Percentiles rank a stretch among this genome's conserved stretches.
phyloP scores from a whole-genome alignment of 306 rosid genomes.

The Quercus variabilis region DNA sequence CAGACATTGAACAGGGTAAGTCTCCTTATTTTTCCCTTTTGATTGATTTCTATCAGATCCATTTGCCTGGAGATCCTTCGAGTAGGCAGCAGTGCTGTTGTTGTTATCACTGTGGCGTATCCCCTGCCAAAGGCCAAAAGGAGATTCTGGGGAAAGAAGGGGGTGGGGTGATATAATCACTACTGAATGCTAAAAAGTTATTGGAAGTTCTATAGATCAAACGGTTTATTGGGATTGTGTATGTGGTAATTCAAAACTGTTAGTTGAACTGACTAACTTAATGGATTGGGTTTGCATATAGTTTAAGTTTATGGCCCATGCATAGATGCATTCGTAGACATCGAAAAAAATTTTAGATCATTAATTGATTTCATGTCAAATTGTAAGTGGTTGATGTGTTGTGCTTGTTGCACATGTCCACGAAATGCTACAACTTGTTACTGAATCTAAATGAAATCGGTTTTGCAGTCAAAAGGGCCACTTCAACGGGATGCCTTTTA shows the following conservation, averaged over 20 bases:
- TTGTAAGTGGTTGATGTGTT: not conserved
- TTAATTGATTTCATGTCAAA: not conserved
- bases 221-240: not conserved
- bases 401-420: not conserved
- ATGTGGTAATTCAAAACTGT: not conserved
- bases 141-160: too few relatives aligned
- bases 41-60: not conserved
- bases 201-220: not conserved
- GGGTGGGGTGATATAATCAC: not conserved
- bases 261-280: not conserved
- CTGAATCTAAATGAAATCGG: conserved; percentile 11
- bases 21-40: not conserved
- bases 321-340: not conserved
- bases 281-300: not conserved
- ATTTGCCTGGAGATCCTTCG: not conserved
- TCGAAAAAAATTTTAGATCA: not conserved
- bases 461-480: conserved; percentile 80
- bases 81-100: not conserved
- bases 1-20: not conserved
- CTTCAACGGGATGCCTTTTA: conserved; percentile 81
- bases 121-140: too few relatives aligned
- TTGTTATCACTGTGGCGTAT: not conserved
- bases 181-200: not conserved
- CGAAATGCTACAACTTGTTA: not conserved
- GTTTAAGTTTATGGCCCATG: not conserved